phyloP scores from a whole-genome alignment of 768 basidiomycete species.

The Trametes sanguinea region DNA sequence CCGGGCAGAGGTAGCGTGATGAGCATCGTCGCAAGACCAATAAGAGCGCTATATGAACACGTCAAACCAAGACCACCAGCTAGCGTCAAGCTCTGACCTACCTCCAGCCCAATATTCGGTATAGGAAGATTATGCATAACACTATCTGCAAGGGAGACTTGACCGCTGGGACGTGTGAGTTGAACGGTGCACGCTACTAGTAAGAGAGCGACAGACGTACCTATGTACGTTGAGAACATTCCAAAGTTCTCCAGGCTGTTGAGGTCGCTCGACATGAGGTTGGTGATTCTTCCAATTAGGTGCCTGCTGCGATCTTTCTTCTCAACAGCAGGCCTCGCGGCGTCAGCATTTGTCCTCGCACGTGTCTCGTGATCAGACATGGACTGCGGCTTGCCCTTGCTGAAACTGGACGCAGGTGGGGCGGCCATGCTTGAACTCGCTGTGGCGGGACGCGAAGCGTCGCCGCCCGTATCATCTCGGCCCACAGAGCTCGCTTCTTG shows the following conservation, averaged over 20 bases:
- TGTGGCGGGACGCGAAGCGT: background rate
- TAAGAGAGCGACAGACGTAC: conserved; percentile 33
- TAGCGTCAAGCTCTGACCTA: conserved; percentile 27
- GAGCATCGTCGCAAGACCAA: conserved; percentile 44
- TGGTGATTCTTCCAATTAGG: conserved; percentile 77
- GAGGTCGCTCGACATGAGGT: conserved; percentile 68
- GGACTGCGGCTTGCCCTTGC: conserved; percentile 3
- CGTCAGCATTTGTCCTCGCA: background rate
- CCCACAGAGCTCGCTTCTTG: no score
- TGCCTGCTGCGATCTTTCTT: conserved; percentile 36
- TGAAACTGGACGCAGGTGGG: background rate
- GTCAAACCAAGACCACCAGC: background rate
- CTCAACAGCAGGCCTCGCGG: background rate
- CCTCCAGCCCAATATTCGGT: conserved; percentile 53
- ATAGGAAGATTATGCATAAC: conserved; percentile 44
- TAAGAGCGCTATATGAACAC: conserved; percentile 32
- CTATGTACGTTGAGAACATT: conserved; percentile 14
- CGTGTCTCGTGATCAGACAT: background rate
- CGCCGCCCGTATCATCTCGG: no score
- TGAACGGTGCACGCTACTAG: background rate
- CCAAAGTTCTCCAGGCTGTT: conserved; percentile 20
- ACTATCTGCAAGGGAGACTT: conserved; percentile 38
- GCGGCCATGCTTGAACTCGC: conserved; percentile 12
- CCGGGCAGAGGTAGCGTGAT: conserved; percentile 46
- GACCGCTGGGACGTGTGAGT: conserved; percentile 18